Percentiles rank a stretch among this genome's conserved stretches.
Conservation (phyloP, 2,329 filamentous ascomycete genomes). For the Penicillium sp. region DNA sequence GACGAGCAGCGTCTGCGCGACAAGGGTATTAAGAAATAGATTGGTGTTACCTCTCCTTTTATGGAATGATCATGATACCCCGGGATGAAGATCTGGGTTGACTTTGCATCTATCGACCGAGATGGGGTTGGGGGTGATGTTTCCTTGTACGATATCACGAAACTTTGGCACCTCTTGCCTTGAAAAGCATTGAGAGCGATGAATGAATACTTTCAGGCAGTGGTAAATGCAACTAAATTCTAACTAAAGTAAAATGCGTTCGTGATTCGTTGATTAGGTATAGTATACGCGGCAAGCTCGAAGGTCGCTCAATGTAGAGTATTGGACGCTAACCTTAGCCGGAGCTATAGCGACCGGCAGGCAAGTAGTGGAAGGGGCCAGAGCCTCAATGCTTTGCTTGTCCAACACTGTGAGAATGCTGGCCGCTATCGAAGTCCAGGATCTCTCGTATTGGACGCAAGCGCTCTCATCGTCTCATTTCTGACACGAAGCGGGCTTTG, state of each 20-base stretch:
- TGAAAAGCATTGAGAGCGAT: slow-evolving; percentile 5
- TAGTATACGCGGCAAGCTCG: slow-evolving; percentile 6
- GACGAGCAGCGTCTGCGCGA: slow-evolving; percentile 48
- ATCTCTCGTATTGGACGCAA: not conserved
- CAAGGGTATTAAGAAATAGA: slow-evolving; percentile 44
- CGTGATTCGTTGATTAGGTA: not conserved
- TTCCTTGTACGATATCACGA: slow-evolving; percentile 71
- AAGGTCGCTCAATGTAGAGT: slow-evolving; percentile 4
- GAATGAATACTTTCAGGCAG: not conserved
- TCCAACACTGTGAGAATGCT: not conserved
- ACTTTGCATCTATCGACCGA: not conserved
- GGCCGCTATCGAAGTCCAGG: not conserved
- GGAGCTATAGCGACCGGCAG: not conserved
- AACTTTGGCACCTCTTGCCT: slow-evolving; percentile 3
- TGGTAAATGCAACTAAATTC: not conserved
- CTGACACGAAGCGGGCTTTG: not conserved
- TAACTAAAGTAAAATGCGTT: not conserved
- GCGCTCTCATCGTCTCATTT: not conserved
- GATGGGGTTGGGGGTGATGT: slow-evolving; percentile 93
- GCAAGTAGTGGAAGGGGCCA: not conserved
- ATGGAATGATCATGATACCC: slow-evolving; percentile 4
- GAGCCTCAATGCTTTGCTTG: not conserved
- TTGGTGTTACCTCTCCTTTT: slow-evolving; percentile 2
- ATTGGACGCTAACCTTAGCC: not conserved
- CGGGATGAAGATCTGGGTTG: not conserved